Base-by-base conservation (phyloP, 805 yeast species). In the Pichia membranifaciens region DNA sequence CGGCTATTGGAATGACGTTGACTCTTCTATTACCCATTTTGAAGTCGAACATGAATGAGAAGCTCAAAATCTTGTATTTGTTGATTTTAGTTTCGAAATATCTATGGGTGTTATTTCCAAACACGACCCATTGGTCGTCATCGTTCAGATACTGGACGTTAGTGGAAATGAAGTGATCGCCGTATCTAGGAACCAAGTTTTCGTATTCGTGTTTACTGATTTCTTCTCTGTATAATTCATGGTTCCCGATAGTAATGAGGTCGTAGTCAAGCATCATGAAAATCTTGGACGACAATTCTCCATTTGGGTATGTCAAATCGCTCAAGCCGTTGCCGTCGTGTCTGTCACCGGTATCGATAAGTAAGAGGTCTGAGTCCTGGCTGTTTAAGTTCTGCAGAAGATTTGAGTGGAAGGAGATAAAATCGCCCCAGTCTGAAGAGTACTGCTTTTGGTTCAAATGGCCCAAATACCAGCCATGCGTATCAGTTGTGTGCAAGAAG, bases 401-500 rank as follows among this genome's bases (percentile, higher is more conserved):
- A 47, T 76, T 78, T 4, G 64, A 53, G 0, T 79, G 68, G 60
- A 91, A 90, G 0, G 90, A 80, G 3, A 85, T 60, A 50, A 84
- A 87, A 58, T 91, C 96, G 9, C 97, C 97, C 96, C 96, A 91
- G 61, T 90, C 87, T 4, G 87, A 93, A 34, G 82, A 75, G 62
- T 82, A 91, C 49, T 78, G 79, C 25, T 75, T 72, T 62, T 90
- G 97, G 54, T 82, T 81, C 35, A 79, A 57, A 67, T 91, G 99
- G 0, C 97, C 97, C 5, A 91, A 81, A 53, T 84, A 78, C 99
- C 99, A 93, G 1, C 93, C 97, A 64, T 93, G 99, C 2, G 97
- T 91, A 58, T 93, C 99, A 0, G 99, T 93, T 1, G 98, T 90
- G 59, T 91, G 98, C 22, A 91, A 58, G 56, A 93, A 87, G 67